Conservation (phyloP, 2,329 filamentous ascomycete species). For the Trichoderma guizhouense region DNA sequence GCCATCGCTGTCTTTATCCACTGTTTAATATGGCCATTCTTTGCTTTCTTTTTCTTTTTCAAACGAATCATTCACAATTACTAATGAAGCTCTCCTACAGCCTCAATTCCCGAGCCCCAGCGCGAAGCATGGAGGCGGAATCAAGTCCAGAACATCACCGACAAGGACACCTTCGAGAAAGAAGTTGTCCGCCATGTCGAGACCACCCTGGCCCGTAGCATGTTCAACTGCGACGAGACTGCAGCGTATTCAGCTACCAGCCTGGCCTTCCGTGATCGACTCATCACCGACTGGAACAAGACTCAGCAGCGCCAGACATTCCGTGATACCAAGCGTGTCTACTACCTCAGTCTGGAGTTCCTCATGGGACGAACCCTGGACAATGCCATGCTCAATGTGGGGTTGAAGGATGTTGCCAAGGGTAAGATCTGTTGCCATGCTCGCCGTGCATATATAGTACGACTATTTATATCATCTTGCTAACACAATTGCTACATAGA, state of each 20-base stretch:
- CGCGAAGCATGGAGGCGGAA: slow-evolving; percentile 72
- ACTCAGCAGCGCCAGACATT: slow-evolving; percentile 96
- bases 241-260: slow-evolving; percentile 90
- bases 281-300: slow-evolving; percentile 96
- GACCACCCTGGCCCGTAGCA: slow-evolving; percentile 88
- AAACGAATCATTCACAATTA: neutral
- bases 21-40: neutral
- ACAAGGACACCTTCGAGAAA: slow-evolving; percentile 78
- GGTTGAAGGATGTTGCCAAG: slow-evolving; percentile 78
- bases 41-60: neutral
- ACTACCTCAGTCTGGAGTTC: slow-evolving; percentile 97
- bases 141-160: slow-evolving; percentile 65
- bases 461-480: neutral
- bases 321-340: slow-evolving; percentile 86
- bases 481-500: slow-evolving; percentile 45
- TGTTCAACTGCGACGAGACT: slow-evolving; percentile 97
- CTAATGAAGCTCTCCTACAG: slow-evolving; percentile 34
- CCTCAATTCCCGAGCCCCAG: slow-evolving; percentile 82
- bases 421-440: slow-evolving; percentile 44
- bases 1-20: neutral
- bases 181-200: slow-evolving; percentile 94
- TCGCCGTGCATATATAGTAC: neutral
- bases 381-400: slow-evolving; percentile 97
- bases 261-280: slow-evolving; percentile 85
- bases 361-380: slow-evolving; percentile 94